phyloP scores from a whole-genome alignment of 495 filamentous ascomycete species.

The Penicillium turbatum region DNA sequence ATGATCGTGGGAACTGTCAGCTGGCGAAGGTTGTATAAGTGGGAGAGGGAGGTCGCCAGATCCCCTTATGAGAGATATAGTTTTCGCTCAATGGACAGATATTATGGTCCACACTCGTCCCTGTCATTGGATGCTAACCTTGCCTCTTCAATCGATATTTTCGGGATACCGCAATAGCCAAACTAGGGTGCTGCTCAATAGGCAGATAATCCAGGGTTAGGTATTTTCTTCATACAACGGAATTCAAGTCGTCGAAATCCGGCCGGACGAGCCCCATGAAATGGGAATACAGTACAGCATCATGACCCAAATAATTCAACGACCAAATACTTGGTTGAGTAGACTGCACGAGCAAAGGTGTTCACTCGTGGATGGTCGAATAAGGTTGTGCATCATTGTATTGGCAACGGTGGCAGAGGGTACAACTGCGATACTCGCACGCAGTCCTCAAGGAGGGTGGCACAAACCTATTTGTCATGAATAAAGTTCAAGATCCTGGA shows the following conservation, averaged over 20 bases:
- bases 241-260: no score
- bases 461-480: conserved; percentile 15
- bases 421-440: conserved; percentile 3
- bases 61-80: no score
- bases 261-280: not conserved
- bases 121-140: not conserved
- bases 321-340: not conserved
- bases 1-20: no score
- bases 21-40: no score
- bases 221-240: no score
- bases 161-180: not conserved
- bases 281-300: conserved; percentile 9
- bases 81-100: not conserved
- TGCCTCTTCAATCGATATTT: not conserved
- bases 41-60: no score
- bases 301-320: not conserved
- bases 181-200: not conserved
- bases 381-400: not conserved
- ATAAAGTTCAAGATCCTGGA: conserved; percentile 7
- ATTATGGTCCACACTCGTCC: not conserved
- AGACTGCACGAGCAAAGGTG: not conserved
- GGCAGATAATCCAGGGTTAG: no score
- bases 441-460: conserved; percentile 8
- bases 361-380: not conserved
- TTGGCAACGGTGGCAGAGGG: not conserved